These are phyloP conservation scores for Flaveria robusta DNA, from an alignment of 129 eudicot species.

Conservation along the genomic window DNA sequence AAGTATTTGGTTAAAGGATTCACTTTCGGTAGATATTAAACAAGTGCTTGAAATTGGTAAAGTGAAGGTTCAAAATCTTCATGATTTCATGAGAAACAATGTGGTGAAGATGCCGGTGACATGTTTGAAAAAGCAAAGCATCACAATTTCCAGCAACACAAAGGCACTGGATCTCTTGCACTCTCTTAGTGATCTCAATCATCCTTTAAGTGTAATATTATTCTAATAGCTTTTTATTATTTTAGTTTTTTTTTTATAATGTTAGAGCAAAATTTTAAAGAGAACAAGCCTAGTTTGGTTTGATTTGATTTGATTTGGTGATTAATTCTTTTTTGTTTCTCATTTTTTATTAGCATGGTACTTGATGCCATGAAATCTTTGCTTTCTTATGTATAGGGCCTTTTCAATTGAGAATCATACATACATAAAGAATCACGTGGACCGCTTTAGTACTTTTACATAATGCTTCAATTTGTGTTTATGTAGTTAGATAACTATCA, in stretches of 20 bases:
- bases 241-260: background rate
- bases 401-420: background rate
- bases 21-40: constrained; percentile 40
- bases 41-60: constrained; percentile 28
- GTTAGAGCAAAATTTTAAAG: background rate
- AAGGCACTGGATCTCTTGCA: constrained; percentile 49
- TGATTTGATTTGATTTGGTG: background rate
- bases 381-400: constrained; percentile 39
- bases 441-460: background rate
- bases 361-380: constrained; percentile 57
- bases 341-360: constrained; percentile 32
- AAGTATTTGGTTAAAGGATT: constrained; percentile 46
- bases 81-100: constrained; percentile 38
- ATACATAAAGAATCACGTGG: background rate
- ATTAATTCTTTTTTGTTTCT: background rate
- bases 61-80: constrained; percentile 42
- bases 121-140: constrained; percentile 44
- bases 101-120: constrained; percentile 37
- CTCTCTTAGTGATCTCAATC: constrained; percentile 44
- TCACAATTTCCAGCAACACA: constrained; percentile 45
- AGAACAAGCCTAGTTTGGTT: background rate
- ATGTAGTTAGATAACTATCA: background rate
- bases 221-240: constrained; percentile 17
- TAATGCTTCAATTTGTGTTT: background rate
- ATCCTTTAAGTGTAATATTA: constrained; percentile 35